Evolutionary conservation across 2,329 filamentous ascomycete species (phyloP), one percentile per base, ranked within the genome.

Genomic region (Proliferodiscus dingleyae): DNA sequence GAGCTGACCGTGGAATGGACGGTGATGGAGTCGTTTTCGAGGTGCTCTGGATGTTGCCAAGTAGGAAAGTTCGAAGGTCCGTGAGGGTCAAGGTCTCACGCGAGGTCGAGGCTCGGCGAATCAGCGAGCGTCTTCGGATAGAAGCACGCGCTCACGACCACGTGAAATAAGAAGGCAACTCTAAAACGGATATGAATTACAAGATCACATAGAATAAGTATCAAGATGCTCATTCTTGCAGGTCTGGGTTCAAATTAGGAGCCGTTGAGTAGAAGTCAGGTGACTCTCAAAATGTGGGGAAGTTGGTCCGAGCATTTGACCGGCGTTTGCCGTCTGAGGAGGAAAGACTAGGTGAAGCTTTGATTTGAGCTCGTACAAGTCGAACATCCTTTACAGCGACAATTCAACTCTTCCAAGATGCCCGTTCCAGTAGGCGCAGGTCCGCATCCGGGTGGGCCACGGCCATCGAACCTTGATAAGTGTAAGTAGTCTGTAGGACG

Each of bases 381-480:
- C 29, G 16, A 32, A 32, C 15, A 16, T 16, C 15, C 1, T 16
- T 16, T 2, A 34, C 15, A 6, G 19, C 32, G 5, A 18, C 13
- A n/a, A 37, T 26, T 5, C 37, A 19, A 29, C 11, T n/a, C 34
- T 6, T 32, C 28, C 52, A 61, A 50, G 4, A 63, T 62, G 60
- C 60, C 61, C 43, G 56, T 81, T 60, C 77, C 76, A 59, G 72
- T 72, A 53, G 72, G 77, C 57, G 64, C 67, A 49, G n/a, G n/a
- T n/a, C n/a, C n/a, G n/a, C n/a, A n/a, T n/a, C n/a, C 66, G 68
- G 40, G 66, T 66, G 52, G 69, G 68, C 54, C 83, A 79, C 53
- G 83, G 81, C n/a, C n/a, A 47, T 84, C 82, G 38, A 83, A 80
- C 47, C 73, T 84, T 55, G 83, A 88, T 66, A 88, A 88, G 68